A percentile compares a stretch with the other conserved stretches of the same genome.
phyloP scores from a whole-genome alignment of 139 green algal species.

The Diplosphaera chodatii region DNA sequence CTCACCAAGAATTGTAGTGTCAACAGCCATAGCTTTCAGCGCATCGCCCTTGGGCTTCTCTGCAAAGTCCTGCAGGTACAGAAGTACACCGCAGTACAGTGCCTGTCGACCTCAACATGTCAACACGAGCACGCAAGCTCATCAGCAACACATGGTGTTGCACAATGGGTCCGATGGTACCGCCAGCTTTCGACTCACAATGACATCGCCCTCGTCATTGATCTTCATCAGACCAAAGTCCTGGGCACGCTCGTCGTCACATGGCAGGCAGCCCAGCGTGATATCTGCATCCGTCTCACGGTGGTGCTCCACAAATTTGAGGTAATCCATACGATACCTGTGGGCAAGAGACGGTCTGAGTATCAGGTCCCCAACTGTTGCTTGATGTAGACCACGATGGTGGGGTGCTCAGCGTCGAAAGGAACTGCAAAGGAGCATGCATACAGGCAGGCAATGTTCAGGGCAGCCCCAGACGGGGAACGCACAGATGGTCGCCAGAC shows the following conservation, averaged over 20 bases:
- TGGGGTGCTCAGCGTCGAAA: no score
- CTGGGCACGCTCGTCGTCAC: slow-evolving; percentile 71
- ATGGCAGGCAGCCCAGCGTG: slow-evolving; percentile 88
- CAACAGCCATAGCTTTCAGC: slow-evolving; percentile 88
- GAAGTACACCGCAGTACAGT: no score
- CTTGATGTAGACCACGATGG: no score
- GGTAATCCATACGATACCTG: slow-evolving; percentile 99
- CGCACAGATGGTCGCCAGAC: slow-evolving; percentile 84
- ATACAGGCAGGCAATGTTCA: no score
- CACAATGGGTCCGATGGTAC: no score
- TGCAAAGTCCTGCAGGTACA: slow-evolving; percentile 75
- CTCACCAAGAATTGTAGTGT: slow-evolving; percentile 85
- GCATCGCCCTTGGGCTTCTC: slow-evolving; percentile 97
- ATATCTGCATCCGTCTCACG: slow-evolving; percentile 86
- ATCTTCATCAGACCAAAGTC: slow-evolving; percentile 97
- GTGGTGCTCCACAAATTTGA: slow-evolving; percentile 95
- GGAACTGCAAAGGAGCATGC: no score
- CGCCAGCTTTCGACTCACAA: no score
- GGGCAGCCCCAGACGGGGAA: no score
- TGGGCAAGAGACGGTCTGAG: slow-evolving; percentile 2
- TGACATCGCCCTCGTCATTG: slow-evolving; percentile 70
- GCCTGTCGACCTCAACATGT: no score
- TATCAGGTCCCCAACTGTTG: not conserved
- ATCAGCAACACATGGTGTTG: no score
- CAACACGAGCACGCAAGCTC: no score